Conservation (phyloP, 257 asterid genomes). For the Capsicum baccatum region DNA sequence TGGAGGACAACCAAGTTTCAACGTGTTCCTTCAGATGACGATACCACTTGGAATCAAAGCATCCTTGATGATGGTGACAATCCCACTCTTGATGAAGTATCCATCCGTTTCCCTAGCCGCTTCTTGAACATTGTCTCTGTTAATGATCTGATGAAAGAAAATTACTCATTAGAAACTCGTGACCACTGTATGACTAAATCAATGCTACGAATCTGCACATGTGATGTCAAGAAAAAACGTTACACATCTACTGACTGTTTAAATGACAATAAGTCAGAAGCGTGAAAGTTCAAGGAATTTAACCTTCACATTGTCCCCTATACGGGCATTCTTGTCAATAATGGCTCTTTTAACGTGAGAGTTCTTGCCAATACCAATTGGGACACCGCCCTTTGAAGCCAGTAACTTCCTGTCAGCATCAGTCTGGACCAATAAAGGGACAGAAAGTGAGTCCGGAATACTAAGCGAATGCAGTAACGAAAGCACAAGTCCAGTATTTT, state of each 20-base stretch:
- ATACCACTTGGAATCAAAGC: conserved; percentile 80
- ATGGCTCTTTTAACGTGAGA: conserved; percentile 86
- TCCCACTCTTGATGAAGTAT: conserved; percentile 92
- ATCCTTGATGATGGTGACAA: conserved; percentile 88
- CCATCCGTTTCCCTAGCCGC: conserved; percentile 97
- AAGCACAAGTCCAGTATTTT: not conserved
- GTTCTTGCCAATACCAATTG: conserved; percentile 87
- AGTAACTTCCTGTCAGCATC: conserved; percentile 73
- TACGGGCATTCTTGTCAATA: conserved; percentile 91
- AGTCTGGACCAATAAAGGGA: conserved; percentile 54
- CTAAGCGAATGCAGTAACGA: not conserved
- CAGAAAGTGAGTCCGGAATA: not conserved
- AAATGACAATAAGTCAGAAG: not conserved
- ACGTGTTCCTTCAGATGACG: conserved; percentile 48
- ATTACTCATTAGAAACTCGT: not conserved
- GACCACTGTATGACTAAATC: not conserved
- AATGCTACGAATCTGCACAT: not conserved
- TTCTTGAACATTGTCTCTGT: conserved; percentile 79
- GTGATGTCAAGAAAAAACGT: not conserved
- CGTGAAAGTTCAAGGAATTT: not conserved
- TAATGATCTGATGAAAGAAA: conserved; percentile 57
- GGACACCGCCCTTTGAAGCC: conserved; percentile 77
- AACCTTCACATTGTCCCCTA: conserved; percentile 86
- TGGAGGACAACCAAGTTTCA: not conserved
- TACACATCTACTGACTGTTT: not conserved